Conservation (phyloP, 257 asterid genomes). For the Rubia yunnanensis region DNA sequence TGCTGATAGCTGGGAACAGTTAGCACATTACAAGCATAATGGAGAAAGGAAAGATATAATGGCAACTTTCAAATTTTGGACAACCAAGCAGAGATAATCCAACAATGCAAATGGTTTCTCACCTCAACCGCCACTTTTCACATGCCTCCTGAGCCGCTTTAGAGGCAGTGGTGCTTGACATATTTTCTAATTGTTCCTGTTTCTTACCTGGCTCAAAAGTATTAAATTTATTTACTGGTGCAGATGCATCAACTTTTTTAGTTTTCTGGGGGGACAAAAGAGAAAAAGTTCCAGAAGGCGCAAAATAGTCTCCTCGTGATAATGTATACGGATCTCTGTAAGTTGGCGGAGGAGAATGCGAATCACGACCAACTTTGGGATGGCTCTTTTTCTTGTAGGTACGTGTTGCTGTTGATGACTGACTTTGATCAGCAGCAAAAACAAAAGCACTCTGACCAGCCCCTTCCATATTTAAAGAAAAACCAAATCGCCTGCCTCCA, state of each 20-base stretch:
- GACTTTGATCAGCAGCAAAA: conserved; percentile 56
- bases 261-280: conserved; percentile 34
- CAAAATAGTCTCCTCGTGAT: conserved; percentile 35
- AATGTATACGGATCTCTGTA: conserved; percentile 36
- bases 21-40: background rate
- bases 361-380: conserved; percentile 33
- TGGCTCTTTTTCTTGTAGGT: conserved; percentile 55
- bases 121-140: conserved; percentile 96
- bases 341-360: conserved; percentile 28
- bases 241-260: conserved; percentile 32
- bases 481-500: conserved; percentile 31
- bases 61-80: background rate
- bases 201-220: conserved; percentile 35
- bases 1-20: conserved; percentile 7
- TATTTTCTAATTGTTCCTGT: conserved; percentile 24
- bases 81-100: background rate
- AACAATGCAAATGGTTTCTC: conserved; percentile 11
- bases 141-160: conserved; percentile 80
- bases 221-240: conserved; percentile 26
- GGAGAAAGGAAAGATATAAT: background rate
- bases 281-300: conserved; percentile 40
- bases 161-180: conserved; percentile 35
- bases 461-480: conserved; percentile 32
- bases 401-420: conserved; percentile 37
- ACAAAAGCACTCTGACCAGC: conserved; percentile 43